Conservation (phyloP, 2,329 filamentous ascomycete genomes). For the Pyricularia sp. region DNA sequence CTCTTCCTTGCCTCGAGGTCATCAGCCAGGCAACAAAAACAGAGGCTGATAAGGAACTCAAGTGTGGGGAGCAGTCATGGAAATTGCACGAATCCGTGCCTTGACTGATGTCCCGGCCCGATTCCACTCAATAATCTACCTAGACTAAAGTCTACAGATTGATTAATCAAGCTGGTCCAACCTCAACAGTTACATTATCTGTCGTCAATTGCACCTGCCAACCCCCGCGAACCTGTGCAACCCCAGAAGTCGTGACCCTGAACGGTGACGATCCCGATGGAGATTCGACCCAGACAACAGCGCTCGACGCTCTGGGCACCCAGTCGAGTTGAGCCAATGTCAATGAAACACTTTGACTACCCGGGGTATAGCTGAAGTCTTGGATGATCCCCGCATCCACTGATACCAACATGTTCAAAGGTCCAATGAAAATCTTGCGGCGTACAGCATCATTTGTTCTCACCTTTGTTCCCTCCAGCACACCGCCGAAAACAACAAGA, state of each 20-base stretch:
- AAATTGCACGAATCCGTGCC: background rate
- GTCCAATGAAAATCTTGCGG: conserved; percentile 34
- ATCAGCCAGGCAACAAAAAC: background rate
- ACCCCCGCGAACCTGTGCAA: background rate
- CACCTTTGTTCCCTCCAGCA: conserved; percentile 22
- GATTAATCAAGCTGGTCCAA: background rate
- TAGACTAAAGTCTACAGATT: background rate
- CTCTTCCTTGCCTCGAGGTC: conserved; percentile 18
- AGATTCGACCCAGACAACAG: conserved; percentile 1
- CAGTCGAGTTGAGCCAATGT: background rate
- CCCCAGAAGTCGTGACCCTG: background rate
- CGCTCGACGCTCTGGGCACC: background rate
- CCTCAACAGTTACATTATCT: background rate
- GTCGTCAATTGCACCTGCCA: background rate
- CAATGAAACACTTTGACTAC: background rate
- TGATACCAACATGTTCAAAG: conserved; percentile 25
- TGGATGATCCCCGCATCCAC: conserved; percentile 30
- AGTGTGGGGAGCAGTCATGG: background rate
- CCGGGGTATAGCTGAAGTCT: conserved; percentile 17
- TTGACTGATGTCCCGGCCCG: background rate
- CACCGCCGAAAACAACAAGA: conserved; percentile 35
- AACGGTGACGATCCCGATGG: background rate
- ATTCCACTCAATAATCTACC: background rate
- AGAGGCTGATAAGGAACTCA: background rate
- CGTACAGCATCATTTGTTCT: conserved; percentile 31